Percentiles rank a stretch among this genome's conserved stretches.
phyloP scores from a whole-genome alignment of 1,284 basidiomycete genomes.

The Mycena citricolor region DNA sequence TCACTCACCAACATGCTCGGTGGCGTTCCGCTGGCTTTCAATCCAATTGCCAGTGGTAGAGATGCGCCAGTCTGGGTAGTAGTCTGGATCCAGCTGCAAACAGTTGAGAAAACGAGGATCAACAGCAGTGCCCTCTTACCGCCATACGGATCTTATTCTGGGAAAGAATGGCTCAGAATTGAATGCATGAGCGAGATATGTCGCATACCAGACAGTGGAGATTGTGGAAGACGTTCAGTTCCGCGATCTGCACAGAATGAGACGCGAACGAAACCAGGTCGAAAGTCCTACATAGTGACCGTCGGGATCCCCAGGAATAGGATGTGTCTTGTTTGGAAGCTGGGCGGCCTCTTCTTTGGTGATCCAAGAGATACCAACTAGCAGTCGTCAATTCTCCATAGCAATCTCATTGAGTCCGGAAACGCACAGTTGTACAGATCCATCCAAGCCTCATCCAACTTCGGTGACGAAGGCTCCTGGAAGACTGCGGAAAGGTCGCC shows the following conservation, averaged over 20 bases:
- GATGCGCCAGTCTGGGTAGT: neutral
- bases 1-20: neutral
- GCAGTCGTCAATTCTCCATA: no score
- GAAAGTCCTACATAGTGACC: slow-evolving; percentile 6
- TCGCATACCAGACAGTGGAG: slow-evolving; percentile 20
- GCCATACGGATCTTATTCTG: slow-evolving; percentile 10
- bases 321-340: slow-evolving; percentile 16
- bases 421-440: slow-evolving; percentile 17
- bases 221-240: slow-evolving; percentile 21
- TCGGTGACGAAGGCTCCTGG: slow-evolving; percentile 14
- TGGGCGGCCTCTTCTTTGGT: slow-evolving; percentile 7
- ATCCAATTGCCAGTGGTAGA: neutral
- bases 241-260: slow-evolving; percentile 9
- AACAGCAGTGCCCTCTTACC: neutral
- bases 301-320: slow-evolving; percentile 15
- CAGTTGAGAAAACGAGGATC: neutral
- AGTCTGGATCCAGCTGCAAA: neutral
- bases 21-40: neutral
- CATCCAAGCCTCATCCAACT: slow-evolving; percentile 13
- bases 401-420: no score
- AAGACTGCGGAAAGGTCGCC: slow-evolving; percentile 18
- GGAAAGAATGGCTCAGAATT: neutral
- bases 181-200: neutral
- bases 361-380: slow-evolving; percentile 12
- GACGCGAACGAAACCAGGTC: neutral